These are phyloP conservation scores for Dimocarpus longan DNA, from an alignment of 345 rosid genomes.

Conservation along the genomic window DNA sequence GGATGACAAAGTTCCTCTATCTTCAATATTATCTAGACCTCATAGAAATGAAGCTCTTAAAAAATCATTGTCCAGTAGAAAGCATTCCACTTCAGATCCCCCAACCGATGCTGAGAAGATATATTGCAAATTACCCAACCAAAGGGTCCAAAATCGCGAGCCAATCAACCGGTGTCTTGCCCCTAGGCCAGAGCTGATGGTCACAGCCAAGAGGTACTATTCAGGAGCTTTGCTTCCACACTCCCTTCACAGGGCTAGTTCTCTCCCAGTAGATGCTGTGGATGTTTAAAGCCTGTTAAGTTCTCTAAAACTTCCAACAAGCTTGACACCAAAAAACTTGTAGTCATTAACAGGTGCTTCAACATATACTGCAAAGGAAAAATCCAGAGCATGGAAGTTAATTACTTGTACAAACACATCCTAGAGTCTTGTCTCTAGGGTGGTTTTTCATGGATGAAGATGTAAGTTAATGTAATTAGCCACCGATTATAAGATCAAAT, in stretches of 20 bases:
- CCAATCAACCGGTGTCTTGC: conserved; percentile 15
- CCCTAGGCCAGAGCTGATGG: conserved; percentile 31
- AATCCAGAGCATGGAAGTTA: conserved; percentile 10
- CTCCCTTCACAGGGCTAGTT: conserved; percentile 69
- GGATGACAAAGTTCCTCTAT: conserved; percentile 15
- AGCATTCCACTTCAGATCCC: conserved; percentile 13
- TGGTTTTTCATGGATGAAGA: neutral
- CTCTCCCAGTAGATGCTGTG: conserved; percentile 88
- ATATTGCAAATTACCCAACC: conserved; percentile 21
- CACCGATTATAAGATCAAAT: conserved; percentile 4
- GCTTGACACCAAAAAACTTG: neutral
- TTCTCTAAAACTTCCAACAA: conserved; percentile 7
- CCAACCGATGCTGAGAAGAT: conserved; percentile 25
- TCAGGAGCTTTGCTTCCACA: conserved; percentile 49
- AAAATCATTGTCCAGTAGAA: conserved; percentile 16
- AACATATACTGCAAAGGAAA: neutral
- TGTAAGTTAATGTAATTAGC: conserved; percentile 17
- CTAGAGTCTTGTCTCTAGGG: neutral
- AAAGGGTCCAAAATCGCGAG: conserved; percentile 21
- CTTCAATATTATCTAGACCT: conserved; percentile 16
- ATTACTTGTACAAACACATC: conserved; percentile 15
- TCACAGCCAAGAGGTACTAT: conserved; percentile 43
- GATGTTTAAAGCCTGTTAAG: conserved; percentile 47
- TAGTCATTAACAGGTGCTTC: neutral
- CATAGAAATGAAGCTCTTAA: conserved; percentile 12